Percentiles rank a stretch among this genome's conserved stretches.
Conservation (phyloP, 306 rosid species). For the Medicago truncatula region MtrunA17r5.0-ANR NC_053046.1:6222001-6222500, state of each 20-base stretch:
- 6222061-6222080: background rate
- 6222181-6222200: background rate
- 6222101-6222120: background rate
- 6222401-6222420: conserved; percentile 12
- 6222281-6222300: background rate
- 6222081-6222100: background rate
- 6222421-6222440: conserved; percentile 20
- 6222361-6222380: conserved; percentile 19
- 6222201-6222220: conserved; percentile 21
- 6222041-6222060: background rate
- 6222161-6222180: background rate
- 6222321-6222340: background rate
- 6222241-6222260: background rate
- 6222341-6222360: conserved; percentile 9
- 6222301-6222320: background rate
- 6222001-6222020: background rate
- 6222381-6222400: conserved; percentile 36
- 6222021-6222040: background rate
- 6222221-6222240: background rate
- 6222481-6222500: background rate
- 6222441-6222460: conserved; percentile 4
- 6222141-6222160: conserved; percentile 6
- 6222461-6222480: background rate
- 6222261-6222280: background rate
- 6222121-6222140: conserved; percentile 4